These are phyloP conservation scores for Croton setiger DNA, from an alignment of 441 rosid species.

Conservation along the genomic window DNA sequence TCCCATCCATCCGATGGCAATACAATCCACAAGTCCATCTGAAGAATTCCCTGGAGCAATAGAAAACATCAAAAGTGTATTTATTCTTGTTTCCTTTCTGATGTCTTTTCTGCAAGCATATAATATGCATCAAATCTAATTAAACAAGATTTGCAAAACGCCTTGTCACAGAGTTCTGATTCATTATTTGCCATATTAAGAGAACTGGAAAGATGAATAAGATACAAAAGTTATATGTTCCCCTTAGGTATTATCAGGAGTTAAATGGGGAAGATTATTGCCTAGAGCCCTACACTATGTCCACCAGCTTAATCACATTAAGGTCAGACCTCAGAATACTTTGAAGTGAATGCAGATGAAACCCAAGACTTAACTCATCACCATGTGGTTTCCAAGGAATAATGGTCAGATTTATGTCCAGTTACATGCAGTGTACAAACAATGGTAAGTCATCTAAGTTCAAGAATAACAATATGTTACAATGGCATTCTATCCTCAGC, in stretches of 20 bases:
- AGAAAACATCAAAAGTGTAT: not conserved
- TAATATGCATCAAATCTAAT: constrained; percentile 1
- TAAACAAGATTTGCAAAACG: not conserved
- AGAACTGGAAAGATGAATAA: too few species aligned
- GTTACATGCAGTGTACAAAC: not conserved
- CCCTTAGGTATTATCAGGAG: too few species aligned
- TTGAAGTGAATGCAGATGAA: not conserved
- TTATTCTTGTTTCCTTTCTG: not conserved
- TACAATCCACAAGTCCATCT: constrained; percentile 79
- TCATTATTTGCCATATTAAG: too few species aligned
- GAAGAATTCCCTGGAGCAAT: constrained; percentile 56
- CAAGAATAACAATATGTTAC: not conserved
- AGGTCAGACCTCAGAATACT: not conserved
- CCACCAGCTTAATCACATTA: not conserved
- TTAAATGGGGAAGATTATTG: too few species aligned
- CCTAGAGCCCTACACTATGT: too few species aligned
- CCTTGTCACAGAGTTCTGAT: not conserved
- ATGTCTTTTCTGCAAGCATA: too few species aligned
- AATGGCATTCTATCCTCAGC: not conserved
- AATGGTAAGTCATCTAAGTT: not conserved
- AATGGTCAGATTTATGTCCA: not conserved
- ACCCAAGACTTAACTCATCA: not conserved
- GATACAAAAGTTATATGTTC: too few species aligned
- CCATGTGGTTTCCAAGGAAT: not conserved
- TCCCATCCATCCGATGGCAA: constrained; percentile 61